Evolutionary conservation across 805 yeast species (phyloP), one percentile per base, ranked within the genome.

Genomic region (Lipomyces oligophaga): DNA sequence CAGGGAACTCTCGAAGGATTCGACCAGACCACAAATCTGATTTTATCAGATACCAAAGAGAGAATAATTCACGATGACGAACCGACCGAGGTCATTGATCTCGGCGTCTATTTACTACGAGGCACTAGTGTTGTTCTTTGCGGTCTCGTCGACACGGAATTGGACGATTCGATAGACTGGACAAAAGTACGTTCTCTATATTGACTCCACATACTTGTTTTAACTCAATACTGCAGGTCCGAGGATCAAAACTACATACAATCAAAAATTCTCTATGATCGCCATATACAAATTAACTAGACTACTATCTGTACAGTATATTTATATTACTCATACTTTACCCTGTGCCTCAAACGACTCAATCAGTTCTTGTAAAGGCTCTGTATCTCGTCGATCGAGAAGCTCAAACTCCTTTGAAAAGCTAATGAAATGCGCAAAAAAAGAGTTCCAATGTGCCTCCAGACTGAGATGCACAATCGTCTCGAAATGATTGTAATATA

Each of bases 391-490:
- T 42, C 79, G 71, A 49, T 88, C 97, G 28, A 93, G 72, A 55
- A 93, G 74, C 43, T 78, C 81, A 65, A 86, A 93, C 55, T 88
- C 95, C 56, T 83, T 82, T 11, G 84, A 78, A 61, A 93, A 86
- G 43, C 95, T 83, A 35, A 90, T 77, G 61, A 85, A 93, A 64
- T 93, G 98, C 13, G 96, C 93, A 67, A 94, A 93, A 59, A 89
- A 85, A 2, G 97, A 89, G 66, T 93, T 93, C 95, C 96, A 93
- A 64, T 93, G 97, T 0, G 97, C 96, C 64, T 93, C 98, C 49
- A 93, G 67, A 1, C 95, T 82, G 49, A 93, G 68, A 64, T 93
- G 97, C n/a, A 90, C 80, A 20, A 90, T 77, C 62, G 83, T 87
- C 57, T 90, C 98, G 66, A 88, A 93, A 65, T 93, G 98, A 64